Evolutionary conservation across 805 yeast species (phyloP).

Genomic region (Pichia exigua): DNA sequence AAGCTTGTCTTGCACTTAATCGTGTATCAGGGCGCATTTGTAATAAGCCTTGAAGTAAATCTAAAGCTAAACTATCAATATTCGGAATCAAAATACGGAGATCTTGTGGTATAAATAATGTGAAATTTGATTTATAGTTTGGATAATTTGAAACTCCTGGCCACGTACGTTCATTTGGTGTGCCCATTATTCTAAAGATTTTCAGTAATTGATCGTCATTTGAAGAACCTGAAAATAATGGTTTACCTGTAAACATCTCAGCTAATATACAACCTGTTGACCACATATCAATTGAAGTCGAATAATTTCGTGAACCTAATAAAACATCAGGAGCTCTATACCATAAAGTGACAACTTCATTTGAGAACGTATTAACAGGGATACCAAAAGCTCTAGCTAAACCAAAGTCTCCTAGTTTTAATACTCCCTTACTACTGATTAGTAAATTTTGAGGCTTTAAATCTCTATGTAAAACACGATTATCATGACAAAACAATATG

Average conservation of each 20-base stretch:
- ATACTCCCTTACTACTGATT: constrained; percentile 81
- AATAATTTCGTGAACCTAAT: constrained; percentile 89
- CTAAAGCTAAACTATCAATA: constrained; percentile 62
- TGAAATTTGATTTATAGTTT: constrained; percentile 79
- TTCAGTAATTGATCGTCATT: constrained; percentile 92
- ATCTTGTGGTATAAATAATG: constrained; percentile 83
- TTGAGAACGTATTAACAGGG: constrained; percentile 94
- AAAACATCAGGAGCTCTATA: constrained; percentile 96
- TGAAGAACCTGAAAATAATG: constrained; percentile 91
- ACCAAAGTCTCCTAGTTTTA: constrained; percentile 95
- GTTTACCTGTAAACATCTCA: constrained; percentile 97
- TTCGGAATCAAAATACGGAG: constrained; percentile 60
- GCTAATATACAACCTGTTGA: constrained; percentile 97
- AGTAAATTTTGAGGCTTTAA: constrained; percentile 92
- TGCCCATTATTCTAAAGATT: constrained; percentile 90
- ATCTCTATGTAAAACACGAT: constrained; percentile 76
- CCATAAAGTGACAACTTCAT: constrained; percentile 97
- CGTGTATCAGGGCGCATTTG: constrained; percentile 58
- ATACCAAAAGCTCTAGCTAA: constrained; percentile 96
- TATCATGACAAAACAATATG: constrained; percentile 79
- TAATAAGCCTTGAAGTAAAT: constrained; percentile 50
- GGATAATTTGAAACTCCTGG: constrained; percentile 91
- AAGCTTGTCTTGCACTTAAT: constrained; percentile 52
- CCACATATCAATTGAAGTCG: constrained; percentile 98
- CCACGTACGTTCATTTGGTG: constrained; percentile 95